These are phyloP conservation scores for Colletotrichum sp. DNA, from an alignment of 2,329 filamentous ascomycete species.

Conservation along the genomic window DNA sequence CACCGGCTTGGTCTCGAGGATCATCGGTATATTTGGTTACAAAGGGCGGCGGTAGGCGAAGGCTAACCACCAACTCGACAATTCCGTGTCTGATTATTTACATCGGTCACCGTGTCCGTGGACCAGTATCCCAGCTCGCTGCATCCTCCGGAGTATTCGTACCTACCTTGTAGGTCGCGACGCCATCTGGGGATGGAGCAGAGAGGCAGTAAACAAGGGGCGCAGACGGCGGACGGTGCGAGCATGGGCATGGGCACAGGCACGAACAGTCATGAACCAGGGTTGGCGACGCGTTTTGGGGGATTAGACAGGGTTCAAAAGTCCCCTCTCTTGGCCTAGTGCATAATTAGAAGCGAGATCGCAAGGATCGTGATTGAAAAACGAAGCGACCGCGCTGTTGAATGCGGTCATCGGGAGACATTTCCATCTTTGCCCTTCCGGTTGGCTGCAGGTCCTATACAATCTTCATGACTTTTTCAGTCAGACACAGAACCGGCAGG, in stretches of 20 bases:
- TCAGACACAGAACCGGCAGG: neutral
- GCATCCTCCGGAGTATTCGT: neutral
- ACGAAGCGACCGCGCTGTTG: neutral
- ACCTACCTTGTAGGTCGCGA: neutral
- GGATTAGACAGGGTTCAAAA: neutral
- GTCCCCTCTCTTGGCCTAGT: neutral
- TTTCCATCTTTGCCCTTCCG: neutral
- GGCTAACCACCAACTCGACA: neutral
- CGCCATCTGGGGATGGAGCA: neutral
- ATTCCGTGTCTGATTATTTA: neutral
- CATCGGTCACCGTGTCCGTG: neutral
- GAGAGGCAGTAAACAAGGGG: neutral
- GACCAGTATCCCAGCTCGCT: neutral
- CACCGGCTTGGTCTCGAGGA: neutral
- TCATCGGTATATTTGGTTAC: neutral
- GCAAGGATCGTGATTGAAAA: neutral
- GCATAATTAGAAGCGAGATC: neutral
- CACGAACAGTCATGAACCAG: neutral
- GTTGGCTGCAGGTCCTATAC: neutral
- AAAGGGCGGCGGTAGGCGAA: neutral
- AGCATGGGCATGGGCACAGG: neutral
- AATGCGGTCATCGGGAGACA: neutral
- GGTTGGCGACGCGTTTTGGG: neutral
- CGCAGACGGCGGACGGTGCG: neutral
- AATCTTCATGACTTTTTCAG: neutral